Base-by-base conservation (phyloP, 805 yeast species). In the Sugiyamaella americana region DNA sequence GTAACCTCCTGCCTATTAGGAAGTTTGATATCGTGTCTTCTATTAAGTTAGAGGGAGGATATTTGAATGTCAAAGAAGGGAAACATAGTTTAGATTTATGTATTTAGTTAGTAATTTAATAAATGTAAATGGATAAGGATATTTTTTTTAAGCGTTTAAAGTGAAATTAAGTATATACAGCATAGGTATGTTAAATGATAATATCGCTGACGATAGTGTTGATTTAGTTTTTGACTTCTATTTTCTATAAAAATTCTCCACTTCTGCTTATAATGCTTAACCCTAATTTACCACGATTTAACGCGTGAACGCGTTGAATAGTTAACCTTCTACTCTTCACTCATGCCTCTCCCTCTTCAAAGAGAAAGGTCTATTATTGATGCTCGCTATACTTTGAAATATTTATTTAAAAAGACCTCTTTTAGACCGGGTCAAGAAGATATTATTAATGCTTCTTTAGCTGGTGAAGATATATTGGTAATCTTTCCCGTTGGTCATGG, bases 401-500 rank as follows among this genome's bases (percentile, higher is more conserved):
- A 37, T 8, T 48, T 51, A 21, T 56, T 61, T 40, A 53, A 51
- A 35, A 44, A 53, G 11, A 29, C 41, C 5, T 48, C 40, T 35
- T 61, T 62, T 45, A 41, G 66, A 6, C 47, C 55, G 4, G 44
- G 45, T 4, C 66, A 62, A 44, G 49, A 41, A 20, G 53, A 53
- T 13, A 54, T 58, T 20, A 47, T 62, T 4, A 43, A 48, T 4
- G 54, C 59, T 2, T 59, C 56, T 3, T 43, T 58, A 10, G 38
- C 35, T 1, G 95, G 95, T 1, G 73, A 76, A 40, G 98, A 91
- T 63, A 93, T 84, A 0, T 87, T 91, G 67, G 97, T 91, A 2
- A 70, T 91, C 56, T 88, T 91, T 94, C 98, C 98, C 0, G 91
- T 98, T 1, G 98, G 98, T 39, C 97, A 97, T 45, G 98, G 98